Percentiles rank a stretch among this genome's conserved stretches.
These are phyloP conservation scores for Phascolomyces articulosus DNA, from an alignment of 371 early-diverging fungal species.

Conservation along the genomic window DNA sequence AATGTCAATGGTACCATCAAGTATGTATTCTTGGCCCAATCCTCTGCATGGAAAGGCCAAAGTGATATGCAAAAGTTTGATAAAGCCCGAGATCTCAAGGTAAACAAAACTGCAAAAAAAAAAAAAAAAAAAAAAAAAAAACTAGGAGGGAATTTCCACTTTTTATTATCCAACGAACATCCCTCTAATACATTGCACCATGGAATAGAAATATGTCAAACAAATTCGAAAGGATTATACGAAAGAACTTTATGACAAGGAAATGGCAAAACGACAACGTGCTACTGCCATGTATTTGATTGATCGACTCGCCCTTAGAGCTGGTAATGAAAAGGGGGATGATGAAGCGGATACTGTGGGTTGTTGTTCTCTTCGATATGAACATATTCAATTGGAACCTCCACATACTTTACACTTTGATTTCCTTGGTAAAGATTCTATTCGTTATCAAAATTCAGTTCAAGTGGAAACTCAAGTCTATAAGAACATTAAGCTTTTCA, in stretches of 20 bases:
- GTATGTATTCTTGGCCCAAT: constrained; percentile 94
- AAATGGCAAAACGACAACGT: constrained; percentile 84
- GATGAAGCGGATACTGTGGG: constrained; percentile 99
- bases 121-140: background rate
- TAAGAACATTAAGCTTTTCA: constrained; percentile 91
- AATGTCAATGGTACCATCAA: constrained; percentile 91
- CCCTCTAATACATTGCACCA: too few species aligned
- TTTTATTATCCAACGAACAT: background rate
- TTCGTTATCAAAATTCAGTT: constrained; percentile 90
- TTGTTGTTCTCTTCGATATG: constrained; percentile 94
- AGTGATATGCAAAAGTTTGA: constrained; percentile 97
- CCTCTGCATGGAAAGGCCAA: constrained; percentile 92
- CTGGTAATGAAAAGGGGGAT: constrained; percentile 97
- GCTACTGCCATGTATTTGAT: constrained; percentile 97
- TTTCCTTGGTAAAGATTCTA: constrained; percentile 98
- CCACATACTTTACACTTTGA: constrained; percentile 88
- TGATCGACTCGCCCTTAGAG: constrained; percentile 93
- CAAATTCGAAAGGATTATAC: constrained; percentile 81
- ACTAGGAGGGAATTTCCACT: background rate
- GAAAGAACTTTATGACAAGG: constrained; percentile 74
- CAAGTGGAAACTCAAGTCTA: constrained; percentile 86
- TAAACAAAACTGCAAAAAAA: constrained; percentile 17
- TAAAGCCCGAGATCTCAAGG: constrained; percentile 90
- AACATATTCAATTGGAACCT: constrained; percentile 85
- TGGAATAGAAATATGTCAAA: constrained; percentile 69